These are phyloP conservation scores for Hibiscus tridactylites DNA, from an alignment of 345 rosid genomes.

Conservation along the genomic window DNA sequence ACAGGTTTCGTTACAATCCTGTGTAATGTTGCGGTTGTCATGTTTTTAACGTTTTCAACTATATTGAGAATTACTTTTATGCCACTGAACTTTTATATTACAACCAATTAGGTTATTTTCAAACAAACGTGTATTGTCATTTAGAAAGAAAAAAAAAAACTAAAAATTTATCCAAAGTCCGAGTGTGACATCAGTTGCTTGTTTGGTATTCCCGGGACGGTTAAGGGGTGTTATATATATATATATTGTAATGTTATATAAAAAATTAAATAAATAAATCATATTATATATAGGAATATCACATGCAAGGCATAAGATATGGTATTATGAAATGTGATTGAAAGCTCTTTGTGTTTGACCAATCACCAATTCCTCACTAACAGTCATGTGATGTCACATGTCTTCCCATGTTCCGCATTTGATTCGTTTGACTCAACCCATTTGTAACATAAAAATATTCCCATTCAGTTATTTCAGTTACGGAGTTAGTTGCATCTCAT, in stretches of 20 bases:
- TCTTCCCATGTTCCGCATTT: conserved; percentile 30
- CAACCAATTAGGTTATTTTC: too few relatives aligned
- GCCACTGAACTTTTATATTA: too few relatives aligned
- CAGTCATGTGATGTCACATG: conserved; percentile 52
- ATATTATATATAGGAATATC: background rate
- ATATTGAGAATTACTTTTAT: too few relatives aligned
- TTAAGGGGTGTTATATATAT: too few relatives aligned
- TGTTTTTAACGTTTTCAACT: too few relatives aligned
- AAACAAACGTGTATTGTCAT: too few relatives aligned
- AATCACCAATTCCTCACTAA: conserved; percentile 4
- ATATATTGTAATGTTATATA: background rate
- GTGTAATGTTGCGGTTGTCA: too few relatives aligned
- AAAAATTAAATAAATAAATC: background rate
- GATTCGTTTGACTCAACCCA: conserved; percentile 30
- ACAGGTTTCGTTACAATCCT: too few relatives aligned
- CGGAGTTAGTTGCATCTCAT: conserved; percentile 37
- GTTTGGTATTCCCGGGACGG: too few relatives aligned
- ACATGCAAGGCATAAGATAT: conserved; percentile 17
- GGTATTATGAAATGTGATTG: background rate
- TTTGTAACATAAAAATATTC: background rate
- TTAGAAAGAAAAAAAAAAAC: too few relatives aligned
- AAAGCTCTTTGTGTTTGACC: conserved; percentile 22
- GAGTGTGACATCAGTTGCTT: too few relatives aligned
- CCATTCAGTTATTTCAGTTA: conserved; percentile 60
- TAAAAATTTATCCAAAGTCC: too few relatives aligned